Evolutionary conservation across 805 yeast species (phyloP), one percentile per base, ranked within the genome.

Genomic region (Candida namnaoensis): DNA sequence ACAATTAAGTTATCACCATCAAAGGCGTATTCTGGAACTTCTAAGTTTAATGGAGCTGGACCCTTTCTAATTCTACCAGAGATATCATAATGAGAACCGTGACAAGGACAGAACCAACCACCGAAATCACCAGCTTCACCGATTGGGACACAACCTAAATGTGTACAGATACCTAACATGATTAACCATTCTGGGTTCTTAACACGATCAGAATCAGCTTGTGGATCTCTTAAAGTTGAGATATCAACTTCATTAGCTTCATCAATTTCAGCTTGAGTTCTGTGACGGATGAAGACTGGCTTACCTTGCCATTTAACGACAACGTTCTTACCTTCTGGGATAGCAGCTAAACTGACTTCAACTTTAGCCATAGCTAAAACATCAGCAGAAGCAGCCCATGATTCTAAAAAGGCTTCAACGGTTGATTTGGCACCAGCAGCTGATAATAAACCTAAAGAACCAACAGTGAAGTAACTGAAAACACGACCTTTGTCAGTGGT

Each of bases 31-130:
- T 78, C 74, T 57, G 99, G 99, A 58, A 93, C 76, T 76, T 93
- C 99, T 74, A 93, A 80, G 78, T 93, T 93, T 69, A 88, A 79
- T 62, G 99, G 99, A 64, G 99, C 99, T 57, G 99, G 99, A 57
- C 99, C 99, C 75, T 80, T 91, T 82, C 99, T 88, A 66, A 93
- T 91, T 82, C 99, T 91, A 69, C 99, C 99, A 50, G 97, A 90
- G 72, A 95, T 95, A 73, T 93, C 99, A 72, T 93, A 93, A 71
- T 95, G 99, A 64, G 98, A 91, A 79, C 99, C 99, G 78, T 95
- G 99, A 76, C 99, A 93, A 53, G 99, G 99, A 72, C 99, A 93
- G 91, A 93, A 93, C 99, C 99, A 93, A 66, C 99, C 99, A 66
- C 97, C 98, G 58, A 78, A 93, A 70, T 93, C 99, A 72, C 99